Conservation (phyloP, 805 yeast species). For the Wickerhamomyces subpelliculosus region DNA sequence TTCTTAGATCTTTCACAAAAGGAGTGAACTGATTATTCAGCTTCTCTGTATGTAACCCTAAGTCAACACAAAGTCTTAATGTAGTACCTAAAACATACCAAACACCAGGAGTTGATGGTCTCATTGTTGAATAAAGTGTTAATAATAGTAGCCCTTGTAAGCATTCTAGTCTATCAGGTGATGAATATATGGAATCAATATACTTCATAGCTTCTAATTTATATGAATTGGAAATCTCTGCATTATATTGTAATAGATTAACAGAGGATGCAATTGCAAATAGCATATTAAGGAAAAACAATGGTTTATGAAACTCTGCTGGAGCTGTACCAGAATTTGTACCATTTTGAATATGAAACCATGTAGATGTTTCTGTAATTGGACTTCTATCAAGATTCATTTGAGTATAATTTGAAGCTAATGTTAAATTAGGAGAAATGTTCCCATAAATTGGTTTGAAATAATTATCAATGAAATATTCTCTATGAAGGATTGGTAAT, state of each 20-base stretch:
- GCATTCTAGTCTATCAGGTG: conserved; percentile 59
- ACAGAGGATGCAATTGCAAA: conserved; percentile 79
- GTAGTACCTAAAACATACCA: conserved; percentile 88
- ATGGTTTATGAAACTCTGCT: conserved; percentile 37
- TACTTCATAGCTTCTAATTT: conserved; percentile 56
- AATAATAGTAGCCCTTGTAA: conserved; percentile 65
- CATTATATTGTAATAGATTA: conserved; percentile 60
- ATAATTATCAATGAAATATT: conserved; percentile 55
- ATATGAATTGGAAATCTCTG: conserved; percentile 61
- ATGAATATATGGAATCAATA: conserved; percentile 48
- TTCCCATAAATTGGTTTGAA: conserved; percentile 80
- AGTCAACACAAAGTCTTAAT: conserved; percentile 69
- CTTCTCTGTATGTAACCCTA: conserved; percentile 74
- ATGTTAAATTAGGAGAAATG: conserved; percentile 41
- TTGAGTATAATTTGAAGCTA: conserved; percentile 53
- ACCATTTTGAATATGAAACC: conserved; percentile 27
- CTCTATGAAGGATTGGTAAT: conserved; percentile 78
- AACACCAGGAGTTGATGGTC: conserved; percentile 88
- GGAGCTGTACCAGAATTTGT: conserved; percentile 39
- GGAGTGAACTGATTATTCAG: conserved; percentile 37
- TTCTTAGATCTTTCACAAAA: conserved; percentile 57
- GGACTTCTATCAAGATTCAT: conserved; percentile 30
- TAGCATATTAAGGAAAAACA: conserved; percentile 67
- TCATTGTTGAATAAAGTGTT: conserved; percentile 71
- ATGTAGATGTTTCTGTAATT: conserved; percentile 30